These are phyloP conservation scores for Thelonectria blattea DNA, from an alignment of 2,329 filamentous ascomycete species.

Conservation along the genomic window DNA sequence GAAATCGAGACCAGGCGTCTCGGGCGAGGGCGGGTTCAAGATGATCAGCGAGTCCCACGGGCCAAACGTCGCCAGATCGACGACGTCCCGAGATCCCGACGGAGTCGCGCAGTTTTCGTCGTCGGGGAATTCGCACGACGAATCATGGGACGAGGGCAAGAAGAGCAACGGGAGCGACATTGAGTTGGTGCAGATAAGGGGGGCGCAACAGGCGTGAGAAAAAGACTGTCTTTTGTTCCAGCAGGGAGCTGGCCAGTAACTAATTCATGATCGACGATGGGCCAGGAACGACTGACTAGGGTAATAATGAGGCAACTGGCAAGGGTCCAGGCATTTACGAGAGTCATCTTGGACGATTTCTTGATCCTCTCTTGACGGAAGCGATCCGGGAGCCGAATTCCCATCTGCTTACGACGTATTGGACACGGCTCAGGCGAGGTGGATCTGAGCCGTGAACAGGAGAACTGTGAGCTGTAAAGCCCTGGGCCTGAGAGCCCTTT, in stretches of 20 bases:
- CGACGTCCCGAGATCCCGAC: not conserved
- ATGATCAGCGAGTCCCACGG: not conserved
- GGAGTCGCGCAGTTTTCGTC: not conserved
- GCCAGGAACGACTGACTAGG: not conserved
- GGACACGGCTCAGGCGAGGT: not conserved
- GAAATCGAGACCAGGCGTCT: not conserved
- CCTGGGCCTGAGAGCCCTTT: no score
- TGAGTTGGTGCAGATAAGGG: conserved; percentile 8
- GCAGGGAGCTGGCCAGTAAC: not conserved
- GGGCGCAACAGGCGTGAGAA: not conserved
- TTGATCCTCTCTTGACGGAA: not conserved
- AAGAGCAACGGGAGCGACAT: conserved; percentile 16
- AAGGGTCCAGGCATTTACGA: not conserved
- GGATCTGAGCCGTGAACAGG: no score
- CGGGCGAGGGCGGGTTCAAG: not conserved
- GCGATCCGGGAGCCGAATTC: not conserved
- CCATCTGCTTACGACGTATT: not conserved
- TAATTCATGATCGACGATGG: not conserved
- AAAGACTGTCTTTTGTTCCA: not conserved
- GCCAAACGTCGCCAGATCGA: not conserved
- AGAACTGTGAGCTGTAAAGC: no score
- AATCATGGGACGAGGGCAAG: conserved; percentile 1
- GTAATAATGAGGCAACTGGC: not conserved
- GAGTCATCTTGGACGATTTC: not conserved
- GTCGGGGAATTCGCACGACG: not conserved